Base-by-base conservation (phyloP, 2,329 filamentous ascomycete species). In the Aspergillus caelatus region DNA sequence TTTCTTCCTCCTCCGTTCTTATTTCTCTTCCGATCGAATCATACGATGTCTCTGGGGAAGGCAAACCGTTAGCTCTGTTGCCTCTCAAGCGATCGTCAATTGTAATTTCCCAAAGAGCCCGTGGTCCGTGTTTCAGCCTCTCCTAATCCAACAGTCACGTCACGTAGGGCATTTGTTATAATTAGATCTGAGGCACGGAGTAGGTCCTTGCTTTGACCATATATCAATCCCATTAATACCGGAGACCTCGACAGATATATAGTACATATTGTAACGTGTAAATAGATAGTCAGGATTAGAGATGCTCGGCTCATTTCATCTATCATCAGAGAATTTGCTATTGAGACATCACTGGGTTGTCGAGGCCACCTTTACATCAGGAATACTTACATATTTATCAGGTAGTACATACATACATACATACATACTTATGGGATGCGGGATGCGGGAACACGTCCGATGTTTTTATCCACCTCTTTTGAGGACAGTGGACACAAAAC, bases 41-140 rank as follows among this genome's bases (percentile, higher is more conserved):
- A 59, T 58, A 65, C 62, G 63, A 63, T 62, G 56, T 30, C 46
- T 30, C 12, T 7, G 1, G 46, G 19, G 14, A 28, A 50, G 39
- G 46, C 21, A 52, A 55, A 28, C 32, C 46, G 65, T 67, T 68
- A 57, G 58, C 48, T 46, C 23, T 28, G 16, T 11, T 50, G 46
- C 46, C 46, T 50, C 12, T 30, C 46, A 16, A 50, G 46, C 7
- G 46, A 50, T 50, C 46, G 46, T 63, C 36, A 28, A 21, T 61
- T 23, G 50, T 39, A 61, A 67, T 68, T 62, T 67, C 46, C 64
- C 65, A 50, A 59, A 53, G 59, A 67, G 61, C 62, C 59, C 58
- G 32, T 70, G 65, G 67, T 68, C 67, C 59, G 65, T 68, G 68
- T 68, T 67, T 64, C 62, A 66, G 55, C 56, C 12, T 55, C 45